Evolutionary conservation across 345 rosid genomes (phyloP).

Genomic region (Leavenworthia alabamica): DNA sequence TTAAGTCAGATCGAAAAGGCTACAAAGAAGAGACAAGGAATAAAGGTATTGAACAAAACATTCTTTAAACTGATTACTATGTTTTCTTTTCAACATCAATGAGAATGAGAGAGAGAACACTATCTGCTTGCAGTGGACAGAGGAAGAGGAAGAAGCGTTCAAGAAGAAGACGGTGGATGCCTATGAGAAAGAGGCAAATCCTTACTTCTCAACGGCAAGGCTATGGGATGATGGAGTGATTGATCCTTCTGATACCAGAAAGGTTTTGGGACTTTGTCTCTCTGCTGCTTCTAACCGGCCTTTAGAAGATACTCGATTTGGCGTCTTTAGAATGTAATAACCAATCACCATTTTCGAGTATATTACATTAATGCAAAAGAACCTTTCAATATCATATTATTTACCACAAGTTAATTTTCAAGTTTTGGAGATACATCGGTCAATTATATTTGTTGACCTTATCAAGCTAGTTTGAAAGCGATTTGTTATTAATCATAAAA

Average conservation of each 20-base stretch:
- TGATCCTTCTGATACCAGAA: conserved; percentile 86
- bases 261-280: conserved; percentile 57
- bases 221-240: conserved; percentile 97
- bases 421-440: background rate
- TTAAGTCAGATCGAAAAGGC: conserved; percentile 79
- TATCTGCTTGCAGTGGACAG: conserved; percentile 55
- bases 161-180: conserved; percentile 69
- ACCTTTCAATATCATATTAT: background rate
- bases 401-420: background rate
- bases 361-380: background rate
- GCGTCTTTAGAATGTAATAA: conserved; percentile 84
- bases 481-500: too few species aligned
- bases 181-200: conserved; percentile 71
- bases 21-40: conserved; percentile 78
- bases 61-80: background rate
- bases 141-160: conserved; percentile 65
- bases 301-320: conserved; percentile 58
- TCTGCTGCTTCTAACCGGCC: conserved; percentile 62
- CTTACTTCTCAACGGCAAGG: conserved; percentile 82
- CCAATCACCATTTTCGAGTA: background rate
- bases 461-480: background rate
- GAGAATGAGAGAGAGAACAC: background rate
- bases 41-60: conserved; percentile 42
- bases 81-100: background rate
- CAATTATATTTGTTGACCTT: background rate